A percentile compares a stretch with the other conserved stretches of the same genome.
Evolutionary conservation across 1,284 basidiomycete genomes (phyloP).

Genomic region (Nidula niveotomentosa): DNA sequence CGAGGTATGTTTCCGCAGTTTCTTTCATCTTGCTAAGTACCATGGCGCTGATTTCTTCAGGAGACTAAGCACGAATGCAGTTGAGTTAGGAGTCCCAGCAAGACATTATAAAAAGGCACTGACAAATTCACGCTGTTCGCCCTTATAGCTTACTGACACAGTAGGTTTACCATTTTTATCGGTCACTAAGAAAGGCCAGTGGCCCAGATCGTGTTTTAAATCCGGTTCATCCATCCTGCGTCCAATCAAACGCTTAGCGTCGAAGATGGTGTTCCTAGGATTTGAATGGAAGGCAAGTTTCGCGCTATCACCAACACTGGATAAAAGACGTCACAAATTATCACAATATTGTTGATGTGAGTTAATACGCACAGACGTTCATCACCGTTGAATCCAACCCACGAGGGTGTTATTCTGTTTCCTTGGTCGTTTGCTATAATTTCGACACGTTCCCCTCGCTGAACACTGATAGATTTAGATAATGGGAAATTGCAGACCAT

Average conservation of each 20-base stretch:
- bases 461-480: conserved; percentile 54
- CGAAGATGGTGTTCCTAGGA: conserved; percentile 68
- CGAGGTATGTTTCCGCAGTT: conserved; percentile 96
- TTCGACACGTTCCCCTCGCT: conserved; percentile 98
- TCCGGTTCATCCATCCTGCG: conserved; percentile 68
- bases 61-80: conserved; percentile 55
- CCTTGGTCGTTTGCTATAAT: conserved; percentile 98
- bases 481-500: not conserved
- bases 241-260: conserved; percentile 46
- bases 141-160: conserved; percentile 87
- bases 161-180: conserved; percentile 87
- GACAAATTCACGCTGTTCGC: conserved; percentile 91
- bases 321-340: no score
- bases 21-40: conserved; percentile 98
- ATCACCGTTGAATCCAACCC: conserved; percentile 90
- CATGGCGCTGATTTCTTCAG: conserved; percentile 98
- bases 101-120: conserved; percentile 31
- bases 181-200: conserved; percentile 92
- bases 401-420: conserved; percentile 95
- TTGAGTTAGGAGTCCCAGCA: conserved; percentile 5
- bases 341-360: no score
- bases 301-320: conserved; percentile 85
- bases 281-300: conserved; percentile 95
- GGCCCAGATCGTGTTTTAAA: conserved; percentile 94
- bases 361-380: conserved; percentile 66